Base-by-base conservation (phyloP, 2,329 filamentous ascomycete species). In the Claviceps africana region DNA sequence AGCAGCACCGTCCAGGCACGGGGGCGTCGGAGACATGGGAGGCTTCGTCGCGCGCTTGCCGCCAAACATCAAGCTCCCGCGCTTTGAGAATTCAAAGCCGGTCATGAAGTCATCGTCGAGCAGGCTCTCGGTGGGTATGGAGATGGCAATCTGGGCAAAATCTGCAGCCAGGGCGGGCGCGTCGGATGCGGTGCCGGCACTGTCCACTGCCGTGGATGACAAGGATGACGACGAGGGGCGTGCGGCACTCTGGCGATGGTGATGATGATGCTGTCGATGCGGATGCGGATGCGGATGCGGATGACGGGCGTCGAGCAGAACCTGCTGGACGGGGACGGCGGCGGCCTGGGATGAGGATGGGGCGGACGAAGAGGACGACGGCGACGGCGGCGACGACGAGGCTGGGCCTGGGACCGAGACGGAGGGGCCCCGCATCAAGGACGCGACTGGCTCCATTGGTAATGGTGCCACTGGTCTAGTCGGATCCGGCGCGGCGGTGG, bases 1-100 rank as follows among this genome's bases (percentile, higher is more conserved):
- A 57, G 40, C 28, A 22, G 4, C 45, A 7, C 44, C 37, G n/a
- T n/a, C n/a, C n/a, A n/a, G n/a, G n/a, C n/a, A n/a, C n/a, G n/a
- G n/a, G n/a, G n/a, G n/a, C n/a, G n/a, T n/a, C 19, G n/a, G 8
- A 15, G 51, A 30, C 28, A 13, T 42, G 4, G 4, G n/a, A 17
- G 44, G 11, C 47, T 47, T 42, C 4, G 50, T 48, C 40, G 56
- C 57, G 54, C 60, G 69, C 61, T 74, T 74, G 51, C 72, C 73
- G 56, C 75, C 72, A 61, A 82, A 72, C 72, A 83, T 78, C 59
- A 83, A 70, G 65, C 79, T 83, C 57, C 80, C 80, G 58, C 80
- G 72, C 56, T 81, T 80, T 53, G 79, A 82, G 61, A 83, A 83
- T 57, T 73, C 73, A 57, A 83, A 65, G 52, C 71, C 70, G 57